Base-by-base conservation (phyloP, 2,329 filamentous ascomycete species). In the Aspergillus aculeatus region DNA sequence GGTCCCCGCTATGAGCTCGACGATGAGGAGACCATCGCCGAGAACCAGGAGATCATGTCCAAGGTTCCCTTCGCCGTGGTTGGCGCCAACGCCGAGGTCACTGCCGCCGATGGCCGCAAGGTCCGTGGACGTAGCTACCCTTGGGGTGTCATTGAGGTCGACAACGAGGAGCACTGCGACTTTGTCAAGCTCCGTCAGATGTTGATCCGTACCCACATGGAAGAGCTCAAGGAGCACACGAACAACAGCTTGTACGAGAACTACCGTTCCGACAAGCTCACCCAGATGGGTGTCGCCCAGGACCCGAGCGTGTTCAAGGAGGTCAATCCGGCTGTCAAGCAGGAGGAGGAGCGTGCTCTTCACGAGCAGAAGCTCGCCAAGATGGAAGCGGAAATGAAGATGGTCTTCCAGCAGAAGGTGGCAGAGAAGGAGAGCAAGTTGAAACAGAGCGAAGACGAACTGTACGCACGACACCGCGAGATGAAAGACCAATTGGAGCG, bases 321-420 rank as follows among this genome's bases (percentile, higher is more conserved):
- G 88, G 92, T 99, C 85, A 99, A 99, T 86, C 95, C 95, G 65
- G 94, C 95, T 50, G 95, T 98, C 81, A 99, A 99, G 89, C 95
- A 99, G 82, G 95, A 99, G 79, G 95, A 99, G 82, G 95, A 99
- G 84, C 92, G 95, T 73, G 89, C 91, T 66, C 85, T 99, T 69
- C 95, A 99, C 85, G 95, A 99, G 82, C 93, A 97, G 85, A 99
- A 99, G 85, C 91, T 99, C 71, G 92, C 94, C 79, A 99, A 99
- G 91, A 99, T 99, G 95, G 95, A 99, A 81, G 88, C 92, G 74
- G 95, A 99, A 81, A 99, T 99, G 95, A 99, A 99, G 91, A 96
- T 97, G 91, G 95, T 99, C 69, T 99, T 99, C 92, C 95, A 98
- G 80, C 95, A 99, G 79, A 99, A 99, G 89, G 95, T 99, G 32